phyloP scores from a whole-genome alignment of 208 protist genomes.

The Borovskyia barvae region DNA sequence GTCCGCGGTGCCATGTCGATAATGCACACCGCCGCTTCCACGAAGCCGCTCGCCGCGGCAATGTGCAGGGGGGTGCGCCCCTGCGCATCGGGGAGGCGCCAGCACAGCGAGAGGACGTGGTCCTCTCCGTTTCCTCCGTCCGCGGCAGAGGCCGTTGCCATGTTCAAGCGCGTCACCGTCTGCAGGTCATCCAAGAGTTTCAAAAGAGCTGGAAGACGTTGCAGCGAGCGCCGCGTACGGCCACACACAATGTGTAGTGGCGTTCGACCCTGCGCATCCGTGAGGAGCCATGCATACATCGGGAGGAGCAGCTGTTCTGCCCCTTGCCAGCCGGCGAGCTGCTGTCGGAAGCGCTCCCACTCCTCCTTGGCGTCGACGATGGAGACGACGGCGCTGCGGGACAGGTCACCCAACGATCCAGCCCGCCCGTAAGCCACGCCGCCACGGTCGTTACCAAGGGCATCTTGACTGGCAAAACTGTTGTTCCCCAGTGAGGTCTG shows the following conservation, averaged over 20 bases:
- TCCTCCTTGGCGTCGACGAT: not conserved
- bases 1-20: conserved; percentile 16
- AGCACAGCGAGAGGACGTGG: conserved; percentile 17
- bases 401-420: no score
- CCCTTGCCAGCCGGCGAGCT: conserved; percentile 14
- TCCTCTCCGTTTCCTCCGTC: not conserved
- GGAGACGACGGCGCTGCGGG: not conserved
- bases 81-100: conserved; percentile 30
- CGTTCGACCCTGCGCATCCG: conserved; percentile 40
- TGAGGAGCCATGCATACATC: conserved; percentile 33
- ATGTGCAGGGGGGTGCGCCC: conserved; percentile 62
- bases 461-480: conserved; percentile 18
- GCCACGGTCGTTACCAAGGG: no score
- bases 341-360: conserved; percentile 6
- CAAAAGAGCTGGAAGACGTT: conserved; percentile 33
- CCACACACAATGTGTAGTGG: conserved; percentile 66
- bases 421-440: no score
- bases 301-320: conserved; percentile 12
- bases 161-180: conserved; percentile 1
- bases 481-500: conserved; percentile 1
- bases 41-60: conserved; percentile 49
- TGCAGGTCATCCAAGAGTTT: conserved; percentile 27
- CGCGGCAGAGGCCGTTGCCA: not conserved
- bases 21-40: conserved; percentile 36
- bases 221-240: conserved; percentile 24